phyloP scores from a whole-genome alignment of 345 rosid genomes.

The Eucalyptus marginata region DNA sequence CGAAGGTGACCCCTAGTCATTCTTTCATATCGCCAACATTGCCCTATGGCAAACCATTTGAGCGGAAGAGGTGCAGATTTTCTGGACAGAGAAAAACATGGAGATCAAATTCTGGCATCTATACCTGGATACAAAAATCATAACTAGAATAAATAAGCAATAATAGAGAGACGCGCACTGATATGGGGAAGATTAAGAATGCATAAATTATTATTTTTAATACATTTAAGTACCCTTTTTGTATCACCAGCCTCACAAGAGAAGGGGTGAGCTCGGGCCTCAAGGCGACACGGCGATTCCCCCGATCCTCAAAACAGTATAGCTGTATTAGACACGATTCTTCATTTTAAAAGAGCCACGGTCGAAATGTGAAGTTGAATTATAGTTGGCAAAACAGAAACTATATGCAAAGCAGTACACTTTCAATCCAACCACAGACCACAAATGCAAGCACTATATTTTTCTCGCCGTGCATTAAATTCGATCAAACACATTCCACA shows the following conservation, averaged over 20 bases:
- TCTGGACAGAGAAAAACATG: constrained; percentile 62
- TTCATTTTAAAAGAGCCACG: neutral
- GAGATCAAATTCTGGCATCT: constrained; percentile 57
- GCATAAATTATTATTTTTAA: neutral
- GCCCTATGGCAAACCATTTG: constrained; percentile 96
- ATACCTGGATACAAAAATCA: constrained; percentile 42
- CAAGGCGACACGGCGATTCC: constrained; percentile 94
- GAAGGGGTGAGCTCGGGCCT: constrained; percentile 99
- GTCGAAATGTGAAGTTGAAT: neutral
- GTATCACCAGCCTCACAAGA: constrained; percentile 84
- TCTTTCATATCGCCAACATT: constrained; percentile 97
- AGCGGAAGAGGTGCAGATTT: constrained; percentile 82
- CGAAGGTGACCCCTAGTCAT: constrained; percentile 97
- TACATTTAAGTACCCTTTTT: constrained; percentile 59
- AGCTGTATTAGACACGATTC: constrained; percentile 24
- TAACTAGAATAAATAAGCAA: constrained; percentile 9
- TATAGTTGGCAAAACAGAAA: neutral
- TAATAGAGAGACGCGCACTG: neutral
- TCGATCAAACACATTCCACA: neutral
- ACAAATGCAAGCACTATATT: neutral
- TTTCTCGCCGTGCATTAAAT: neutral
- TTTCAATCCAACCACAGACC: neutral
- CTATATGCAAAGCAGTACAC: neutral
- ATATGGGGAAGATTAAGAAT: neutral
- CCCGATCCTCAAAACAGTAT: constrained; percentile 90